phyloP scores from a whole-genome alignment of 495 filamentous ascomycete species.

The Tuber microsphaerosporum region DNA sequence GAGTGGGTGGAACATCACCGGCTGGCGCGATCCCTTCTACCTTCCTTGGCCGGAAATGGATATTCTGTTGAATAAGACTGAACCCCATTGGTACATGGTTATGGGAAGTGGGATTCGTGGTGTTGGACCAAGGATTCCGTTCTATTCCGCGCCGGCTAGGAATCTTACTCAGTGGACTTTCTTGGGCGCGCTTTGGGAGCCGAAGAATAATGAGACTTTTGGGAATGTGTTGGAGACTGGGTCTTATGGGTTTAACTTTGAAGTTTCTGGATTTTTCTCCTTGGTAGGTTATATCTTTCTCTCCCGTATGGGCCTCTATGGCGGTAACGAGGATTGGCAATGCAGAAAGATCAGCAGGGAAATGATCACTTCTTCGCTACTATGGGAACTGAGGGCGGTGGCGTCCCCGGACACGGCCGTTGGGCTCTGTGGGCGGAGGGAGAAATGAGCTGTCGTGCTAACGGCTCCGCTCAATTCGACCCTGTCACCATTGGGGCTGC shows the following conservation, averaged over 20 bases:
- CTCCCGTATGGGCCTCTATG: constrained; percentile 32
- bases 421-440: constrained; percentile 48
- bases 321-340: background rate
- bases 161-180: constrained; percentile 51
- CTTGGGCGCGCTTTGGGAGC: constrained; percentile 46
- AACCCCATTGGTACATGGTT: constrained; percentile 48
- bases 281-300: constrained; percentile 28
- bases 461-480: constrained; percentile 43
- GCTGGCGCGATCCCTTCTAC: constrained; percentile 53
- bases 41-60: constrained; percentile 47
- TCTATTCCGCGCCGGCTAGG: constrained; percentile 48
- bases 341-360: constrained; percentile 19
- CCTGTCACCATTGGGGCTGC: constrained; percentile 43
- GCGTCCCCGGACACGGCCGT: constrained; percentile 41
- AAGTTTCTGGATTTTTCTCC: constrained; percentile 51
- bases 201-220: constrained; percentile 46
- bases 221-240: constrained; percentile 36
- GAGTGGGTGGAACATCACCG: constrained; percentile 48
- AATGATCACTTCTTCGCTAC: constrained; percentile 47
- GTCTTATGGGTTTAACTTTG: constrained; percentile 49
- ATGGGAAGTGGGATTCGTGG: constrained; percentile 51
- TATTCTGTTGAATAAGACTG: constrained; percentile 36
- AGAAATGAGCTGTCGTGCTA: constrained; percentile 38
- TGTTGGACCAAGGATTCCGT: constrained; percentile 48
- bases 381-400: constrained; percentile 50